Percentiles rank a stretch among this genome's conserved stretches.
phyloP scores from a whole-genome alignment of 176 grass and related monocot species.

The Leersia perrieri region DNA sequence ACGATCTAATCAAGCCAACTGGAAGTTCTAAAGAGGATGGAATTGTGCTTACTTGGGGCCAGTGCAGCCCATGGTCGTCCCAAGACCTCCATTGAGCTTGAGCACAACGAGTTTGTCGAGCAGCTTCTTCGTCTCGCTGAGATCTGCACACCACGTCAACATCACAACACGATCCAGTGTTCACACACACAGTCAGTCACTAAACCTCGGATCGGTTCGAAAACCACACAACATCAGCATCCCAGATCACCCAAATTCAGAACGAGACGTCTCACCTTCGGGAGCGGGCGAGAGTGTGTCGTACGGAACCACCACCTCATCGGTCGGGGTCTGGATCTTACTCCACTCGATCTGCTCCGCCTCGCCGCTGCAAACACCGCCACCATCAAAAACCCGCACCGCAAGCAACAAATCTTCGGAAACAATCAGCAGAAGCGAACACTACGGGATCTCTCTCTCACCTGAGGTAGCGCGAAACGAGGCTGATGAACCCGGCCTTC shows the following conservation, averaged over 20 bases:
- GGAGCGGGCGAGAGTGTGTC: slow-evolving; percentile 56
- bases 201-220: not conserved
- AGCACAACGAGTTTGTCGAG: slow-evolving; percentile 94
- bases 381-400: slow-evolving; percentile 6
- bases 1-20: not conserved
- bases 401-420: not conserved
- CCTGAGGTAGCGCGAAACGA: slow-evolving; percentile 92
- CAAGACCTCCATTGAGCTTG: slow-evolving; percentile 97
- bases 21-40: not conserved
- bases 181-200: not conserved
- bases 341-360: slow-evolving; percentile 96
- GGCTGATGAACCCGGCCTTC: slow-evolving; percentile 86
- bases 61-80: slow-evolving; percentile 97
- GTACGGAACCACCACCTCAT: slow-evolving; percentile 87
- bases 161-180: slow-evolving; percentile 30
- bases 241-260: slow-evolving; percentile 29
- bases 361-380: slow-evolving; percentile 49
- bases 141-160: slow-evolving; percentile 52
- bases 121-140: slow-evolving; percentile 69
- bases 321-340: slow-evolving; percentile 97
- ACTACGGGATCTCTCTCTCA: slow-evolving; percentile 48
- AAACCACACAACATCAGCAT: not conserved
- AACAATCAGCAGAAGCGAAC: not conserved
- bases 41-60: slow-evolving; percentile 81
- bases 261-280: slow-evolving; percentile 49